A percentile compares a stretch with the other conserved stretches of the same genome.
Evolutionary conservation across 208 protist species (phyloP).

Genomic region (Leishmania turanica): DNA sequence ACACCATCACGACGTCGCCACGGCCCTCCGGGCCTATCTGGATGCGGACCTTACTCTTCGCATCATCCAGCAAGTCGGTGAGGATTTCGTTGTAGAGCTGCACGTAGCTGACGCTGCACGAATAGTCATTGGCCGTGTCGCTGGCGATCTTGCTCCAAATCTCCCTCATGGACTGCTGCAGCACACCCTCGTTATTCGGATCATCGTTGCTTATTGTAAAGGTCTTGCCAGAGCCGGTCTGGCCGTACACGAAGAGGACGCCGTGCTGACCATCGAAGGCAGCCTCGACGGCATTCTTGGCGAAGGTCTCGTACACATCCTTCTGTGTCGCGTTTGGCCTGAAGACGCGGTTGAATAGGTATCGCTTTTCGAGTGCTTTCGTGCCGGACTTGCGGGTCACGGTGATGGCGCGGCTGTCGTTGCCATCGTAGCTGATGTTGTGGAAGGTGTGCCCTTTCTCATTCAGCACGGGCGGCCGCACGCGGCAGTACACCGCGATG

Average conservation of each 20-base stretch:
- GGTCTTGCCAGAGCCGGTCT: conserved; percentile 92
- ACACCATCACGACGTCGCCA: conserved; percentile 81
- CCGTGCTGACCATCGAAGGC: conserved; percentile 90
- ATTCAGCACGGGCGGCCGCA: conserved; percentile 70
- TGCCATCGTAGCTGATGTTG: conserved; percentile 66
- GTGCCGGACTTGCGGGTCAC: conserved; percentile 52
- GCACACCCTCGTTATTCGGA: conserved; percentile 79
- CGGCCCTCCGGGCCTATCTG: conserved; percentile 75
- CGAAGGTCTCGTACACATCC: conserved; percentile 80
- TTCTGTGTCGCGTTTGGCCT: conserved; percentile 51
- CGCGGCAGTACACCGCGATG: conserved; percentile 86
- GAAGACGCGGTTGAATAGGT: conserved; percentile 81
- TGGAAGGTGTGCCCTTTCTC: conserved; percentile 78
- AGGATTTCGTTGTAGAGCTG: conserved; percentile 93
- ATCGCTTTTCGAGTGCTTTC: conserved; percentile 51
- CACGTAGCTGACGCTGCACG: conserved; percentile 83
- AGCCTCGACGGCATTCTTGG: conserved; percentile 78
- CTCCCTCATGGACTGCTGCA: conserved; percentile 79
- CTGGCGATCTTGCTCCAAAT: conserved; percentile 66
- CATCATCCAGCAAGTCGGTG: conserved; percentile 77
- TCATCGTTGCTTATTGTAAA: conserved; percentile 93
- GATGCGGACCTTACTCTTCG: conserved; percentile 79
- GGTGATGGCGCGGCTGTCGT: conserved; percentile 48
- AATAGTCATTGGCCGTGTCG: conserved; percentile 81
- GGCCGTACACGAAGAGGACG: conserved; percentile 91